phyloP scores from a whole-genome alignment of 2,329 filamentous ascomycete species.

The Sporothrix inflata region DNA sequence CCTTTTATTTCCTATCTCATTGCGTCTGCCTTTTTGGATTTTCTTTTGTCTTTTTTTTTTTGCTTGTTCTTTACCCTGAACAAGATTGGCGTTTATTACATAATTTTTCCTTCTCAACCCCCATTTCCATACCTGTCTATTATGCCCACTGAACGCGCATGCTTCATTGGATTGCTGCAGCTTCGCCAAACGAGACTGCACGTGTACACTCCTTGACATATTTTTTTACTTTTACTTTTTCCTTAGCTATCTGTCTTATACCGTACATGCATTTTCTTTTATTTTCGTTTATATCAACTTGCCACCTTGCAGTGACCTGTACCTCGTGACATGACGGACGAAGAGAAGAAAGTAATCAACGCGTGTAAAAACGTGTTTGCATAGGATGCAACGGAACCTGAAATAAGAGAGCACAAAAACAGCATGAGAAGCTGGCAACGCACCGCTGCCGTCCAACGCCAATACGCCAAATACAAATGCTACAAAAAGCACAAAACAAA shows the following conservation, averaged over 20 bases:
- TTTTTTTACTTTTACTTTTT: neutral
- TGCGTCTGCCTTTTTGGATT: conserved; percentile 1
- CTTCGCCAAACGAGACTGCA: neutral
- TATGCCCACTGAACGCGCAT: neutral
- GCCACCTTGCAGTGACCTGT: neutral
- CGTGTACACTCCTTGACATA: conserved; percentile 5
- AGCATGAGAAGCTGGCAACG: neutral
- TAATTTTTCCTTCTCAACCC: neutral
- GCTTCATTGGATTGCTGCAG: neutral
- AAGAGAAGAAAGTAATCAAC: neutral
- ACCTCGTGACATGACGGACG: neutral
- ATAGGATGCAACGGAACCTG: too few species aligned
- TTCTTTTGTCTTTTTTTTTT: neutral
- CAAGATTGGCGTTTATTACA: conserved; percentile 12
- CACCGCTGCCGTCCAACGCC: conserved; percentile 15
- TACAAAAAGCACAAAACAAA: neutral
- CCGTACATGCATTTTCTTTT: conserved; percentile 4
- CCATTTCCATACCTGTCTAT: neutral
- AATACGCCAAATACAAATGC: neutral
- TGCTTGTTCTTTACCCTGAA: neutral
- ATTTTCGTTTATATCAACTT: neutral
- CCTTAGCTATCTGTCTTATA: neutral
- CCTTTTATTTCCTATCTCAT: conserved; percentile 2
- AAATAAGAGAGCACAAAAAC: neutral
- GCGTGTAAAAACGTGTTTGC: too few species aligned